phyloP scores from a whole-genome alignment of 495 filamentous ascomycete genomes.

The Penicillium mononematosum region DNA sequence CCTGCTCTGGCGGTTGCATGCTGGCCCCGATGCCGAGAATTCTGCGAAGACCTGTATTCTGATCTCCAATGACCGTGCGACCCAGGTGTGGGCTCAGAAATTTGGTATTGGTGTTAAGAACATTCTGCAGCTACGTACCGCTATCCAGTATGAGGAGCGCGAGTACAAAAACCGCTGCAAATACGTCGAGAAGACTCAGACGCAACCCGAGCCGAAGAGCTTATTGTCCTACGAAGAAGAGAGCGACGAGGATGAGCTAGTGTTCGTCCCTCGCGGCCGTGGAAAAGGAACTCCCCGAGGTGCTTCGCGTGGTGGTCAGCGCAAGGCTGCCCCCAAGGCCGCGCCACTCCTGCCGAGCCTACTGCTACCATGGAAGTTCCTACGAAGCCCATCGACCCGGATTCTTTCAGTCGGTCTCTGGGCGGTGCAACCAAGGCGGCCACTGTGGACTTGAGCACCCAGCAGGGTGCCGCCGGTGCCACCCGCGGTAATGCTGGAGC shows the following conservation, averaged over 20 bases:
- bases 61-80: slow-evolving; percentile 58
- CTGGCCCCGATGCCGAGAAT: slow-evolving; percentile 41
- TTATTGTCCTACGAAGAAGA: slow-evolving; percentile 48
- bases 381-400: slow-evolving; percentile 54
- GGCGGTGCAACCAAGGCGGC: slow-evolving; percentile 29
- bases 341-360: slow-evolving; percentile 24
- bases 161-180: slow-evolving; percentile 57
- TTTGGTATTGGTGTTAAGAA: slow-evolving; percentile 60
- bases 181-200: slow-evolving; percentile 48
- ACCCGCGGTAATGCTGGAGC: slow-evolving; percentile 40
- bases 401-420: slow-evolving; percentile 53
- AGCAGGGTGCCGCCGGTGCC: slow-evolving; percentile 26
- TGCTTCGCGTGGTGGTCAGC: slow-evolving; percentile 20
- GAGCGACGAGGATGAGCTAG: slow-evolving; percentile 60
- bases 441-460: slow-evolving; percentile 40
- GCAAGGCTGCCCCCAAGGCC: slow-evolving; percentile 26
- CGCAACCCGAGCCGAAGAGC: slow-evolving; percentile 38
- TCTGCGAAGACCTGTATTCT: slow-evolving; percentile 48
- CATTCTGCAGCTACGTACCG: slow-evolving; percentile 58
- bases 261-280: slow-evolving; percentile 52
- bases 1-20: slow-evolving; percentile 59
- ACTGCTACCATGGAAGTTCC: slow-evolving; percentile 42
- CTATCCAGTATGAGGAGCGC: slow-evolving; percentile 58
- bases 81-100: slow-evolving; percentile 56
- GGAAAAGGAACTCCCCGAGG: slow-evolving; percentile 42